Evolutionary conservation across 768 basidiomycete species (phyloP).

Genomic region (Harrya chromipes): DNA sequence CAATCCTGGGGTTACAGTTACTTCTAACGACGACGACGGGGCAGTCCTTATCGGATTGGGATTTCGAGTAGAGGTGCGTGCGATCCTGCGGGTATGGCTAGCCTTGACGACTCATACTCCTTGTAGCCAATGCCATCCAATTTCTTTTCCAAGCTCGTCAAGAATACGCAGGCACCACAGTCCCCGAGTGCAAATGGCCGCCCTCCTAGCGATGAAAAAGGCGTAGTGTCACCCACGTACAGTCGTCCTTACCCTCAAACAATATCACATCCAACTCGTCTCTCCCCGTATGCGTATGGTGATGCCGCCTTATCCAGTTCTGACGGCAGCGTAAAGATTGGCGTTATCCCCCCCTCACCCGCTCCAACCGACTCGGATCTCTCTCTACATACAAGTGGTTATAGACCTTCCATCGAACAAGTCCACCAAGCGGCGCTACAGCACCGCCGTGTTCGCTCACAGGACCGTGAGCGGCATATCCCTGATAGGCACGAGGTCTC

Average conservation of each 20-base stretch:
- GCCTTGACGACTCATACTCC: neutral
- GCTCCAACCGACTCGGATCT: slow-evolving; percentile 16
- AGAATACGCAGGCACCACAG: slow-evolving; percentile 10
- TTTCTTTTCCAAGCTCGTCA: slow-evolving; percentile 33
- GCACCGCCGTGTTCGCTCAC: slow-evolving; percentile 30
- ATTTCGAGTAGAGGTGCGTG: slow-evolving; percentile 4
- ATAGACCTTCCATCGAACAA: slow-evolving; percentile 17
- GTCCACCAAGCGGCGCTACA: slow-evolving; percentile 15
- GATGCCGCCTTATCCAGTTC: slow-evolving; percentile 11
- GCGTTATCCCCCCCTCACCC: slow-evolving; percentile 31
- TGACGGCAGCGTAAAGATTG: slow-evolving; percentile 28
- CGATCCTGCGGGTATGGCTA: neutral
- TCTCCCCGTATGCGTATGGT: slow-evolving; percentile 2
- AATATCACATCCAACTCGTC: slow-evolving; percentile 4
- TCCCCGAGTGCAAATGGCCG: slow-evolving; percentile 1
- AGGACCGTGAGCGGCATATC: slow-evolving; percentile 28
- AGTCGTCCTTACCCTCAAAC: slow-evolving; percentile 10
- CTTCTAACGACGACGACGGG: neutral
- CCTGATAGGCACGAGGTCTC: slow-evolving; percentile 33
- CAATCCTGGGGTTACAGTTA: neutral
- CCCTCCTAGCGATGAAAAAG: neutral
- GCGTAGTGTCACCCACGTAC: neutral
- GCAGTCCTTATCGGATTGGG: neutral
- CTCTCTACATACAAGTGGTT: neutral
- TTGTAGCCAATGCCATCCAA: slow-evolving; percentile 23